Percentiles rank a stretch among this genome's conserved stretches.
phyloP scores from a whole-genome alignment of 2,329 filamentous ascomycete genomes.

The Piedraia hortae region DNA sequence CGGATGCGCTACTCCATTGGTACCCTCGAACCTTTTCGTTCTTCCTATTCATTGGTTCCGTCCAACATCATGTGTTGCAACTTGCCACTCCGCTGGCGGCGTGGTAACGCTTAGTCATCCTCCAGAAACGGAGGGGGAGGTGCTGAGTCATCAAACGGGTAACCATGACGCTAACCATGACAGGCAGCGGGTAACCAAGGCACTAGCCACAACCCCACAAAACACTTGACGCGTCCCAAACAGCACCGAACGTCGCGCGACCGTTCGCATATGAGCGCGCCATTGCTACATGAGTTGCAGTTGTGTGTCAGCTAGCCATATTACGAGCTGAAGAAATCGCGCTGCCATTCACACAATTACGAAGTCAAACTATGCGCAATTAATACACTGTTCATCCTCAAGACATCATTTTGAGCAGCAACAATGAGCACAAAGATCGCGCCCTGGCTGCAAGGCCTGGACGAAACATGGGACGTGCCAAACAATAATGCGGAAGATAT shows the following conservation, averaged over 20 bases:
- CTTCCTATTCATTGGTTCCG: neutral
- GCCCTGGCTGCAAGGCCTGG: conserved; percentile 59
- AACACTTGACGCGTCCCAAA: neutral
- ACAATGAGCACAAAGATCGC: conserved; percentile 15
- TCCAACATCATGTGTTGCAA: neutral
- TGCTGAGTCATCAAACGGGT: neutral
- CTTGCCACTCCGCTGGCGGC: neutral
- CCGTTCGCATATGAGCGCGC: no score
- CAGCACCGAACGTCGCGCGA: no score
- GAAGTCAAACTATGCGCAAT: no score
- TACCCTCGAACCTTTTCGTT: conserved; percentile 8
- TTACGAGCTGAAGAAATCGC: neutral
- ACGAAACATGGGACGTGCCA: conserved; percentile 24
- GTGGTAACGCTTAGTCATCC: neutral
- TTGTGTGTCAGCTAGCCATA: neutral
- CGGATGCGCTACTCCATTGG: conserved; percentile 8
- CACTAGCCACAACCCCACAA: neutral
- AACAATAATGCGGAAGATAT: conserved; percentile 3
- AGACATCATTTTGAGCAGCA: no score
- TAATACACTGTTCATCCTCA: no score
- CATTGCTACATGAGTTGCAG: neutral
- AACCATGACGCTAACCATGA: neutral
- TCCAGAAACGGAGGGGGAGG: neutral
- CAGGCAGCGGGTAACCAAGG: neutral
- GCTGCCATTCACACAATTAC: neutral